phyloP scores from a whole-genome alignment of 2,329 filamentous ascomycete genomes.

The Penicillium sp. region DNA sequence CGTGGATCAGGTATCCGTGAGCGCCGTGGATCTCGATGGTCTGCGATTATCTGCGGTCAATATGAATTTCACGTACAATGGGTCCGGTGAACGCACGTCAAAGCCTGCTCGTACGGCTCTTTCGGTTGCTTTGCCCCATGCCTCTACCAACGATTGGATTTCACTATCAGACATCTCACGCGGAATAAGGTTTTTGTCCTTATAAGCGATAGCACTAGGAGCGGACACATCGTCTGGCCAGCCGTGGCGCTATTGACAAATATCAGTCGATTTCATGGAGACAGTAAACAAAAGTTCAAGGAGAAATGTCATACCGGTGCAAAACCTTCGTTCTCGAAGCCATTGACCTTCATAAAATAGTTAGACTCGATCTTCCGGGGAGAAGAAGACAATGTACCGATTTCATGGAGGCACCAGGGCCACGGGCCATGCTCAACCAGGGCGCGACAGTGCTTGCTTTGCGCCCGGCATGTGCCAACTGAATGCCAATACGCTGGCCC shows the following conservation, averaged over 20 bases:
- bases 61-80: too few relatives aligned
- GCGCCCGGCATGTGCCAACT: too few relatives aligned
- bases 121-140: slow-evolving; percentile 63
- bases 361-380: too few relatives aligned
- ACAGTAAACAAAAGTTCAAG: not conserved
- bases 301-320: too few relatives aligned
- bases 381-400: too few relatives aligned
- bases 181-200: slow-evolving; percentile 39
- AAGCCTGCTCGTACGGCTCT: slow-evolving; percentile 70
- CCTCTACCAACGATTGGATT: slow-evolving; percentile 54
- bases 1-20: slow-evolving; percentile 71
- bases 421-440: slow-evolving; percentile 6
- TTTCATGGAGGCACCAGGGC: too few relatives aligned
- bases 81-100: slow-evolving; percentile 53
- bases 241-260: too few relatives aligned
- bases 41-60: too few relatives aligned
- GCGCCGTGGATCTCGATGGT: slow-evolving; percentile 75
- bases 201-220: slow-evolving; percentile 67
- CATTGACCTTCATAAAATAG: too few relatives aligned
- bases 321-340: too few relatives aligned
- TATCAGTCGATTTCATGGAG: slow-evolving; percentile 35
- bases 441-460: too few relatives aligned
- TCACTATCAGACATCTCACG: slow-evolving; percentile 64
- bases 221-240: slow-evolving; percentile 59
- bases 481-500: too few relatives aligned